These are phyloP conservation scores for Suhomyces bokatorum DNA, from an alignment of 1,139 yeast genomes.

Conservation along the genomic window DNA sequence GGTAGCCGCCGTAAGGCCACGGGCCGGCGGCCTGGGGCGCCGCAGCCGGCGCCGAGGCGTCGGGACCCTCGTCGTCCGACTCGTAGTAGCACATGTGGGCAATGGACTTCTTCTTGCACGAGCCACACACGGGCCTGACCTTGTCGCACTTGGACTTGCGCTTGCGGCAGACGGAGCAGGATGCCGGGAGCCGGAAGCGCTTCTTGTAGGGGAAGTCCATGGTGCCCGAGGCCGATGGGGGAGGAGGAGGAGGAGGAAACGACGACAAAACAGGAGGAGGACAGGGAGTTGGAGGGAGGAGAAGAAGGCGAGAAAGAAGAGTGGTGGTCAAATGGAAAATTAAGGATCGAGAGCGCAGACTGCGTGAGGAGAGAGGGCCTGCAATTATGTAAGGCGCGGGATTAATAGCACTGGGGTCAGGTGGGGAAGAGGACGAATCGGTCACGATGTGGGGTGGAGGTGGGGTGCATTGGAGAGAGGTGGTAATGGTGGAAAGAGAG, in stretches of 20 bases:
- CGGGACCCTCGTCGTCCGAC: conserved; percentile 20
- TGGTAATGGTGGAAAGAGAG: too few relatives aligned
- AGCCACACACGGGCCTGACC: conserved; percentile 67
- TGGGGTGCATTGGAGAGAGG: too few relatives aligned
- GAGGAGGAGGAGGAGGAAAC: neutral
- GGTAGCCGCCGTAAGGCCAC: neutral
- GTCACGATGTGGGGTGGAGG: neutral
- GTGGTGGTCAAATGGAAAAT: neutral
- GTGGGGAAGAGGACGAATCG: neutral
- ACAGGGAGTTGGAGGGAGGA: neutral
- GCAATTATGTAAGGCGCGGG: neutral
- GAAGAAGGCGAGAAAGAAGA: neutral
- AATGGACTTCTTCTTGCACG: conserved; percentile 71
- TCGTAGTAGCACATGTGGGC: conserved; percentile 72
- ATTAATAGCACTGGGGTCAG: neutral
- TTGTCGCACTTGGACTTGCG: conserved; percentile 59
- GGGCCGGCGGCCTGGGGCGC: neutral
- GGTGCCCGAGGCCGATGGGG: conserved; percentile 1
- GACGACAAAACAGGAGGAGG: neutral
- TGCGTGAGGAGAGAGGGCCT: conserved; percentile 1
- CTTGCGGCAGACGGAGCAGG: conserved; percentile 50
- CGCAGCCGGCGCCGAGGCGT: neutral
- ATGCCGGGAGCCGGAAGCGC: conserved; percentile 44
- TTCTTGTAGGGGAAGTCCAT: conserved; percentile 33
- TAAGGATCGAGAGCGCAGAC: conserved; percentile 1